Conservation (phyloP, 2,329 filamentous ascomycete species). For the Colletotrichum plurivorum region DNA sequence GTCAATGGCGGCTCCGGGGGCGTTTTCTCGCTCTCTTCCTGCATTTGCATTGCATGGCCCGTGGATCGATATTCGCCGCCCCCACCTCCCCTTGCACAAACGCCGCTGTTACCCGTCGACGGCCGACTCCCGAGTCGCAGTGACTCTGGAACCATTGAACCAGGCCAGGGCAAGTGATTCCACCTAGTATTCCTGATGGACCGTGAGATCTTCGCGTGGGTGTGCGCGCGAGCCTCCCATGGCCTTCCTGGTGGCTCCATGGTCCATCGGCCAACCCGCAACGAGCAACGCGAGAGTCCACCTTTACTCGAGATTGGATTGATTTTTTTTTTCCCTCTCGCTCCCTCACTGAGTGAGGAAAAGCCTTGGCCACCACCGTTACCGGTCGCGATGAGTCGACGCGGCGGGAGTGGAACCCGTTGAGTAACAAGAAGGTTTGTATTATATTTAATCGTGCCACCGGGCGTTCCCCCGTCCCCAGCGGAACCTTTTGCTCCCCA, state of each 20-base stretch:
- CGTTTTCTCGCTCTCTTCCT: no score
- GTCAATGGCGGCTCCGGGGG: no score
- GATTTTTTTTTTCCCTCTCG: conserved; percentile 21
- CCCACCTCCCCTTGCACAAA: conserved; percentile 12
- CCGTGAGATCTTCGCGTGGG: conserved; percentile 24
- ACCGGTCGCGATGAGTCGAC: conserved; percentile 38
- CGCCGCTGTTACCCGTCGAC: conserved; percentile 33
- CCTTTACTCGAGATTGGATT: conserved; percentile 20
- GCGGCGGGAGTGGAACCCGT: conserved; percentile 32
- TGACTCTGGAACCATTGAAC: no score
- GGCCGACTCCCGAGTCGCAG: conserved; percentile 35
- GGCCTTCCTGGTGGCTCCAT: no score
- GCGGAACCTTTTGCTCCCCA: conserved; percentile 29
- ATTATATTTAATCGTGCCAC: conserved; percentile 38
- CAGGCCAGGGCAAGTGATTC: not conserved
- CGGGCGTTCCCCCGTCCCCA: conserved; percentile 1
- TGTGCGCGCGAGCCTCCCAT: no score
- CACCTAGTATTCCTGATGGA: not conserved
- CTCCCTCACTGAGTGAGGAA: not conserved
- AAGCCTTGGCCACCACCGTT: conserved; percentile 19
- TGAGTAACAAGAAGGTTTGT: conserved; percentile 28
- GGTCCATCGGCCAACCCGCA: conserved; percentile 33
- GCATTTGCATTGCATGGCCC: no score
- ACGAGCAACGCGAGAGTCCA: conserved; percentile 31
- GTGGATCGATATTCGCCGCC: no score